Conservation (phyloP, 306 rosid genomes). For the Psophocarpus tetragonolobus region DNA sequence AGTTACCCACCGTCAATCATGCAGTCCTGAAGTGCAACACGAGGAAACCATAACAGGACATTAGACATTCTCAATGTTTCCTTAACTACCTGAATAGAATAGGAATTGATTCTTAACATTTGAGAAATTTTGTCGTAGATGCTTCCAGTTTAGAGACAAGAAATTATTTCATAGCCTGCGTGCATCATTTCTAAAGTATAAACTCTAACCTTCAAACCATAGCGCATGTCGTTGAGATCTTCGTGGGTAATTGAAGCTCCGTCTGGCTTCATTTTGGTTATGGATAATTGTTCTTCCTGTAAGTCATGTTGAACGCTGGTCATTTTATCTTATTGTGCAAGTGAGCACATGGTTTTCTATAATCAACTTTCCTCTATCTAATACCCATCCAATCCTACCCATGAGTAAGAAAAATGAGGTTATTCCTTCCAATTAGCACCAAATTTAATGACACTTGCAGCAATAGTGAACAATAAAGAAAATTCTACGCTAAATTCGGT, state of each 20-base stretch:
- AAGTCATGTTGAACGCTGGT: constrained; percentile 14
- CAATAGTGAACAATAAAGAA: neutral
- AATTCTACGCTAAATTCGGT: neutral
- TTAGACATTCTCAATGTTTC: constrained; percentile 80
- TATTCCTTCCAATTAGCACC: neutral
- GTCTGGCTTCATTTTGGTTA: constrained; percentile 52
- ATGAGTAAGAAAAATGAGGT: neutral
- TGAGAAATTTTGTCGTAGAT: neutral
- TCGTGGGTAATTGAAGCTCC: constrained; percentile 55
- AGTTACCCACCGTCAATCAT: constrained; percentile 53
- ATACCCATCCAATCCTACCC: neutral
- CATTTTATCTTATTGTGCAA: constrained; percentile 4
- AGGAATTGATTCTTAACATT: constrained; percentile 27
- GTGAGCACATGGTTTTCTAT: neutral
- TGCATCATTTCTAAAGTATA: neutral
- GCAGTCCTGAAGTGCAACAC: constrained; percentile 66
- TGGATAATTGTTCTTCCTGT: constrained; percentile 68
- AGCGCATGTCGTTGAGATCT: constrained; percentile 62
- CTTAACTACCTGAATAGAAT: constrained; percentile 58
- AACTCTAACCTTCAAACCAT: constrained; percentile 57
- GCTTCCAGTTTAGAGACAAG: constrained; percentile 2
- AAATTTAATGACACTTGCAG: neutral
- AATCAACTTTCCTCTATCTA: neutral
- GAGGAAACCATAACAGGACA: constrained; percentile 74
- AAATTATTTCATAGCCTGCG: constrained; percentile 16